Base-by-base conservation (phyloP, 164 flowering plant genomes). In the Akebia trifoliata region DNA sequence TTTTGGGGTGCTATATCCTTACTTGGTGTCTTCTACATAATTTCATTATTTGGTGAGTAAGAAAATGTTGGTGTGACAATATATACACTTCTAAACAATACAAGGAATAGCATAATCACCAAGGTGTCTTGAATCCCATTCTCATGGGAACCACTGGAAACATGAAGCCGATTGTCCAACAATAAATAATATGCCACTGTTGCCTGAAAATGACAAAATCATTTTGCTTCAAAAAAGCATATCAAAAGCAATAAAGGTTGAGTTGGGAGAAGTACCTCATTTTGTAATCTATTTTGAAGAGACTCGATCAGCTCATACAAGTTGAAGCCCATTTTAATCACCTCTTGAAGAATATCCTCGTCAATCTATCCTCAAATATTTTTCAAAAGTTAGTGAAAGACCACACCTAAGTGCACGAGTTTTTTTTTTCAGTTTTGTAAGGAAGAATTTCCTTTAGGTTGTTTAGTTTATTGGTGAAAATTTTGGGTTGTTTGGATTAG, bases 151-250 rank as follows among this genome's bases (percentile, higher is more conserved):
- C 91, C 95, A 78, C 82, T 80, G 34, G 95, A 77, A 65, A 74
- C 77, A 53, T 85, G 89, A 50, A 84, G 82, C 6, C 90, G 75
- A 59, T 85, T 90, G 79, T 90, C 97, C 60, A 90, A 57, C 24
- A 90, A 72, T 75, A 90, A 61, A 74, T 84, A 90, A 67, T 90
- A 90, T 26, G 97, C 78, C 54, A 87, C 97, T 45, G 97, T 90
- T 57, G 77, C 95, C 95, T 90, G 82, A 46, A 70, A 76, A 40
- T 42, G 8, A 14, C 0, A 18, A 7, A 36, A 56, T 36, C 1
- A 22, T 50, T 50, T 29, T 8, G 12, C 17, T 25, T 6, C 9
- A 50, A n/a, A 24, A 30, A 30, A 50, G 10, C 8, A 3, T 37
- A 5, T 4, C 15, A 37, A 31, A 50, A 44, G 28, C 18, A 10